Evolutionary conservation across 768 basidiomycete species (phyloP), one percentile per base, ranked within the genome.

Genomic region (Xerocomus brunneocitrinus): DNA sequence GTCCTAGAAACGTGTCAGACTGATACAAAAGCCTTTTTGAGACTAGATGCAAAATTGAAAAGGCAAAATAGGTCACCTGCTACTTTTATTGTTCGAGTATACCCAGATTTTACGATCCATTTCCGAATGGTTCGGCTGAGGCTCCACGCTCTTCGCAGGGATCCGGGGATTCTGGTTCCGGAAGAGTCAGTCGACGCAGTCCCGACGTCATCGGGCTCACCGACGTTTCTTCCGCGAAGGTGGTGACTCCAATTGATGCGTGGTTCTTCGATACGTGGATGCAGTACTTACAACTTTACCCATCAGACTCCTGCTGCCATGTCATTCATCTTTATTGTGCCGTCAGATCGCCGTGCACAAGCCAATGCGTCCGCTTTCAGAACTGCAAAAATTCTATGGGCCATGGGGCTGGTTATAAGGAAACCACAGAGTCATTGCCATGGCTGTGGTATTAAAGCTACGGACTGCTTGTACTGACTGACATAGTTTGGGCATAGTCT

Each of bases 221-320:
- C 43, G 45, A 44, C 50, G 14, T 35, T 27, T 27, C 49, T 50
- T 13, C 44, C 25, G 47, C 35, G 41, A 59, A 30, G 44, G 47
- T 13, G 44, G 49, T 39, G 51, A 35, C 53, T 57, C 52, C 42
- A 16, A 12, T 24, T n/a, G 12, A 57, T 24, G 49, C 3, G 24
- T 27, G 25, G 24, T 40, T 43, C 53, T 55, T 52, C 10, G 28
- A 42, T 39, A 3, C 27, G 35, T 25, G 19, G 19, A 19, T 19
- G 19, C 19, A 19, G 19, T 19, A 19, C 19, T 19, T 19, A 19
- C 19, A 19, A 19, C 19, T 19, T 19, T 19, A 19, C 19, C 19
- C 19, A 14, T 35, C 19, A 39, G 38, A 39, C n/a, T 14, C 16
- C 40, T 25, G 24, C 40, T 41, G 19, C 24, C 40, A 39, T 43